A percentile compares a stretch with the other conserved stretches of the same genome.
Conservation (phyloP, 176 grass and related monocot genomes). For the Aegilops longissima region DNA sequence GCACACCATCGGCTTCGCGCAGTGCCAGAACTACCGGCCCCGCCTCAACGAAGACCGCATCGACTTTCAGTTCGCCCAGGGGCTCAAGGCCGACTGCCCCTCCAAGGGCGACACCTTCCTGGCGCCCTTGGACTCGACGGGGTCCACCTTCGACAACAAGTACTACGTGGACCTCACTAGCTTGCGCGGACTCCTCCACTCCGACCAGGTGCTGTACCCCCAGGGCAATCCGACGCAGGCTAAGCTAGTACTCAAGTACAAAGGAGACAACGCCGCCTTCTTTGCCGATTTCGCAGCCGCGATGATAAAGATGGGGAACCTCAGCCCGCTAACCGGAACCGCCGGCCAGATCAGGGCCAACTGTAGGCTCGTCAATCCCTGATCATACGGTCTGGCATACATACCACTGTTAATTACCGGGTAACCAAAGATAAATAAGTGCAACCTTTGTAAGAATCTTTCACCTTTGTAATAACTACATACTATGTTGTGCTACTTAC, state of each 20-base stretch:
- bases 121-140: constrained; percentile 52
- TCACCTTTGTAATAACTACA: too few relatives aligned
- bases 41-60: constrained; percentile 60
- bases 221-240: background rate
- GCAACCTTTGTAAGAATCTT: too few relatives aligned
- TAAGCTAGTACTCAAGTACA: too few relatives aligned
- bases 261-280: background rate
- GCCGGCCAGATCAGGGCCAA: constrained; percentile 44
- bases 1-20: constrained; percentile 65
- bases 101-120: constrained; percentile 20
- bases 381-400: background rate
- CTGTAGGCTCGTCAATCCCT: constrained; percentile 50
- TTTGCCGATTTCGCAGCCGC: constrained; percentile 32
- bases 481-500: too few relatives aligned
- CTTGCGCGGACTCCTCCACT: constrained; percentile 48
- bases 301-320: constrained; percentile 52
- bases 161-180: constrained; percentile 49
- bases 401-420: too few relatives aligned
- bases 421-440: too few relatives aligned
- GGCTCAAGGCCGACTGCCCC: constrained; percentile 34
- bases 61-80: constrained; percentile 22
- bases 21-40: constrained; percentile 54
- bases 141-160: constrained; percentile 46
- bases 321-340: constrained; percentile 32
- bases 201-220: constrained; percentile 67